Evolutionary conservation across 2,329 filamentous ascomycete genomes (phyloP), one percentile per base, ranked within the genome.

Genomic region (Drechslera avenae): DNA sequence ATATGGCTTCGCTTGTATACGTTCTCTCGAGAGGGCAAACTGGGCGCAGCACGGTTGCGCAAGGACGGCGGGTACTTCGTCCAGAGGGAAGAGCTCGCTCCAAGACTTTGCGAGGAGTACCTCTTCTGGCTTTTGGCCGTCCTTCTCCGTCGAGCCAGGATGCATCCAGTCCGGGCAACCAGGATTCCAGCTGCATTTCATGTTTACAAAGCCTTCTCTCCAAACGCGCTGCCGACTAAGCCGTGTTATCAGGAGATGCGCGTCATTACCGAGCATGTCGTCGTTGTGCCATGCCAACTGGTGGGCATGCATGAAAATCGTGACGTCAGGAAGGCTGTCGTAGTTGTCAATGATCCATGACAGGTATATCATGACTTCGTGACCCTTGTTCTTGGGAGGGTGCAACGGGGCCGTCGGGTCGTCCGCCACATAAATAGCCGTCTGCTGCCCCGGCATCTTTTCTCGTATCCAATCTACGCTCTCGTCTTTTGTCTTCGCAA

Each of bases 1-100:
- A 43, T 78, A 75, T 1, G 82, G 81, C 28, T 81, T 78, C 1
- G 78, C 73, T 8, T 74, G 79, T 44, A 87, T 83, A 3, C 82
- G 78, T 34, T 85, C 82, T 2, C 79, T 72, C 5, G 80, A 83
- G 3, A 87, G 69, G 7, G 84, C 85, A 60, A 87, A 87, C 58
- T 87, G 85, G 2, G 82, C 83, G 62, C 85, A 87, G 66, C 84
- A 87, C 3, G 84, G 81, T 57, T 86, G 83, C 1, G 82, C 79
- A 0, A 87, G 76, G 0, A 84, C 78, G 1, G 62, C 58, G 0
- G 79, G 79, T 1, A 81, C 71, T 9, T 73, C 69, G 42, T 79
- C 77, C 4, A 75, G 57, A 1, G 79, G 79, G 56, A 81, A 81
- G 0, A 81, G 59, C 56, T 79, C 73, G 34, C 69, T 68, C 78